Conservation (phyloP, 1,284 basidiomycete genomes). For the Jaminaea rosea region DNA sequence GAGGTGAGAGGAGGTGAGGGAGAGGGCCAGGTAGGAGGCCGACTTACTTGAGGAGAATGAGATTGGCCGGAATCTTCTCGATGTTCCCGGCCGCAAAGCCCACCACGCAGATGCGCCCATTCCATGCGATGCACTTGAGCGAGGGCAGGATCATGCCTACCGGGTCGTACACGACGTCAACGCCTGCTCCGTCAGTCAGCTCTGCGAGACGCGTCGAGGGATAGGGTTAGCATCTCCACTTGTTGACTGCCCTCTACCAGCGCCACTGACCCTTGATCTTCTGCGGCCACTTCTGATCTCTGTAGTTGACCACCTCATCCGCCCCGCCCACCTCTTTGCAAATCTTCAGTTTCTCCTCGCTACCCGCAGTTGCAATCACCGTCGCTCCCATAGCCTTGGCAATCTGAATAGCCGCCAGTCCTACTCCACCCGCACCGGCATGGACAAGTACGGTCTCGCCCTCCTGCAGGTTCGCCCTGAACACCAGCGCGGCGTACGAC, state of each 20-base stretch:
- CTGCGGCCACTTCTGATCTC: conserved; percentile 35
- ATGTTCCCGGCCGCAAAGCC: conserved; percentile 53
- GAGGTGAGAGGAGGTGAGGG: conserved; percentile 54
- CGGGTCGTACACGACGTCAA: conserved; percentile 54
- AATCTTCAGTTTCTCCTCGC: conserved; percentile 28
- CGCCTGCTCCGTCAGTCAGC: conserved; percentile 32
- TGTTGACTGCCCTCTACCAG: background rate
- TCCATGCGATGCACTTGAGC: conserved; percentile 55
- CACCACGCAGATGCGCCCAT: conserved; percentile 79
- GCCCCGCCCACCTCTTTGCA: conserved; percentile 34
- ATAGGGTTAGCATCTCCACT: conserved; percentile 3
- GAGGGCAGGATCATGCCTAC: conserved; percentile 36
- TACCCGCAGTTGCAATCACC: conserved; percentile 37
- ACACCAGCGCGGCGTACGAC: conserved; percentile 36
- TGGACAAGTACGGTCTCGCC: conserved; percentile 36
- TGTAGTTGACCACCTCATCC: conserved; percentile 37
- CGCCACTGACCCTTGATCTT: conserved; percentile 28
- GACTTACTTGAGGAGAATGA: conserved; percentile 80
- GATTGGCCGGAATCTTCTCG: conserved; percentile 56
- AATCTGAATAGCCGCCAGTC: conserved; percentile 74
- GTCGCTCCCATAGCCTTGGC: conserved; percentile 40
- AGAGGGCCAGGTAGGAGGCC: no score
- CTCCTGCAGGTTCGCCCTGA: conserved; percentile 25
- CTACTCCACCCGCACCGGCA: conserved; percentile 58
- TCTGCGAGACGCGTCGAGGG: conserved; percentile 3